These are phyloP conservation scores for Colletotrichum sojae DNA, from an alignment of 2,329 filamentous ascomycete genomes.

Conservation along the genomic window DNA sequence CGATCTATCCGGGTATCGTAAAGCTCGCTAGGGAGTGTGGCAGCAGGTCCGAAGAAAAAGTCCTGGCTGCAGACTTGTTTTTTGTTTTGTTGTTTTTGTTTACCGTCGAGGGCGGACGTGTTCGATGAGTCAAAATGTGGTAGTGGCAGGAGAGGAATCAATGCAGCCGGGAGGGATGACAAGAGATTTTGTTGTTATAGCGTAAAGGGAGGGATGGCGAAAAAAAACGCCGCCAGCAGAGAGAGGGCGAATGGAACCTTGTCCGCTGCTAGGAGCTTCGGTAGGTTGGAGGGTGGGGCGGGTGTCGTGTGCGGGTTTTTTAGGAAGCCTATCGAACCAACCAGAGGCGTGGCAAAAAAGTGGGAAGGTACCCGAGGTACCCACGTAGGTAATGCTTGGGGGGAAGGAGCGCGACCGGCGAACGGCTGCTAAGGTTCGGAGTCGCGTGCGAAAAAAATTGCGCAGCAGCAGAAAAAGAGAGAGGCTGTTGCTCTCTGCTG, in stretches of 20 bases:
- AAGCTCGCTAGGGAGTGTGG: slow-evolving; percentile 3
- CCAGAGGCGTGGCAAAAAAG: slow-evolving; percentile 25
- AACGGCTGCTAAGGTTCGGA: slow-evolving; percentile 20
- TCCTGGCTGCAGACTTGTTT: neutral
- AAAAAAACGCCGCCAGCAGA: slow-evolving; percentile 4
- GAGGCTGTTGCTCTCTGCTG: too few species aligned
- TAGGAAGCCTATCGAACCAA: slow-evolving; percentile 38
- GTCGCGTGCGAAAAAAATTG: neutral
- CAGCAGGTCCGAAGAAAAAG: neutral
- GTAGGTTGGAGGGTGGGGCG: slow-evolving; percentile 32
- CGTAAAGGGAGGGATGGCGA: slow-evolving; percentile 33
- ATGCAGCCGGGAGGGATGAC: neutral
- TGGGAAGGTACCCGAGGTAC: neutral
- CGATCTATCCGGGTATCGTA: slow-evolving; percentile 17
- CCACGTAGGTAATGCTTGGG: neutral
- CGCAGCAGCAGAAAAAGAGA: neutral
- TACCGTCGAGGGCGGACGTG: slow-evolving; percentile 6
- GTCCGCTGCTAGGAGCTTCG: slow-evolving; percentile 19
- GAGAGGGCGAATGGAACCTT: slow-evolving; percentile 28
- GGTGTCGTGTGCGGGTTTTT: slow-evolving; percentile 44
- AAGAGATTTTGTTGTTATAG: slow-evolving; percentile 15
- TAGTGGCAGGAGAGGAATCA: neutral
- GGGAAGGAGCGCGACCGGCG: slow-evolving; percentile 2
- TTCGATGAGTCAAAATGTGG: slow-evolving; percentile 22
- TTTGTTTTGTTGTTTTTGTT: slow-evolving; percentile 17